Base-by-base conservation (phyloP, 106 monocot species). In the Chionographis japonica region DNA sequence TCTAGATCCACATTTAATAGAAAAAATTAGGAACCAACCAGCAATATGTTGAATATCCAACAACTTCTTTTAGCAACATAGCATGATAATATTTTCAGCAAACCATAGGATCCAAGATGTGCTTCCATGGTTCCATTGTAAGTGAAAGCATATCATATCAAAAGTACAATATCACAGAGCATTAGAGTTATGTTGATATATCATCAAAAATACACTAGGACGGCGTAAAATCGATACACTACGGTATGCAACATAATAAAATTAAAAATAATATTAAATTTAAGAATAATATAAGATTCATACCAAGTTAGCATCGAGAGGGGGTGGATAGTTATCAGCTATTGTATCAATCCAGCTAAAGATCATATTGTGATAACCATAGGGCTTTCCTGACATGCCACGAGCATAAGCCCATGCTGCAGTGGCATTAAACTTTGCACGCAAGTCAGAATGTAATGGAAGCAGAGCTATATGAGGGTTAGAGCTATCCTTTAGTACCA, bases 331-430 rank as follows among this genome's bases (percentile, higher is more conserved):
- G 60, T 95, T 95, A 1, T 95, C 92, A 27, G 76, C 68, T 49
- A 92, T 53, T 15, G 95, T 95, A 69, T 95, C 95, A 67, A 95
- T 95, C 95, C 91, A 95, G 74, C 95, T 95, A 68, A 95, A 95
- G 82, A 95, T 95, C 95, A 95, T 95, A 72, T 95, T 95, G 72
- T 95, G 95, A 68, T 92, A 95, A 1, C 95, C 91, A 76, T 92
- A 92, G 3, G 95, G 92, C 53, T 89, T 92, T 61, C 95, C 92
- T 18, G 69, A 46, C 95, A 95, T 95, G 75, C 89, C 86, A 52
- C 54, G 71, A 68, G 89, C 95, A 92, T 92, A 95, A 15, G 65
- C 82, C 95, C 95, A 95, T 62, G 95, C 95, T 35, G 92, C 86
- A 62, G 86, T 92, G 40, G 72, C 79, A 75, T 95, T 92, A 75